Evolutionary conservation across 2,329 filamentous ascomycete genomes (phyloP).

Genomic region (Colletotrichum brevisporum): DNA sequence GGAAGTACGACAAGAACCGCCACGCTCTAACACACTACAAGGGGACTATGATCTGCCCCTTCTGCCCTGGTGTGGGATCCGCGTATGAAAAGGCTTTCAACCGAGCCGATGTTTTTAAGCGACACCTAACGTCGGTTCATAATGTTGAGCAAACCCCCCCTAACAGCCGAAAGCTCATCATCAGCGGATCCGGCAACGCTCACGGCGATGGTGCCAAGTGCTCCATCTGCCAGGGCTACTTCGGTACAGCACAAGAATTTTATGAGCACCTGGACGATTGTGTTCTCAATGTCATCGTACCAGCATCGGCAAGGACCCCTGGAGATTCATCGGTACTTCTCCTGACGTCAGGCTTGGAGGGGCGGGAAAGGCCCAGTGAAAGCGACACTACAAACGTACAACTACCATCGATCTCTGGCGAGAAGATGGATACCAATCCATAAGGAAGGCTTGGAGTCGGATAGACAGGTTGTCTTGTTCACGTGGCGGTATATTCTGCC

Average conservation of each 20-base stretch:
- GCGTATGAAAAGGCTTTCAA: slow-evolving; percentile 96
- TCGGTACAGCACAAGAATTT: slow-evolving; percentile 92
- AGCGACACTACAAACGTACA: slow-evolving; percentile 24
- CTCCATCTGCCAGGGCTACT: slow-evolving; percentile 86
- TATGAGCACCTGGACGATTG: slow-evolving; percentile 91
- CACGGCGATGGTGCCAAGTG: slow-evolving; percentile 80
- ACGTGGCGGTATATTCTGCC: slow-evolving; percentile 24
- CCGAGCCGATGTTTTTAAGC: slow-evolving; percentile 96
- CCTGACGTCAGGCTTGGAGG: slow-evolving; percentile 24
- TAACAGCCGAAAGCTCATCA: slow-evolving; percentile 83
- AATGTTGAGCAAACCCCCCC: slow-evolving; percentile 94
- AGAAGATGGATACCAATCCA: slow-evolving; percentile 39
- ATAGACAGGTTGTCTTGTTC: slow-evolving; percentile 15
- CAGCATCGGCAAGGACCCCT: slow-evolving; percentile 44
- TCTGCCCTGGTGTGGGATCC: slow-evolving; percentile 90
- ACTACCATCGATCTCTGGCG: slow-evolving; percentile 18
- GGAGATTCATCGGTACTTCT: slow-evolving; percentile 31
- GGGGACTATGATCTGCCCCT: slow-evolving; percentile 97
- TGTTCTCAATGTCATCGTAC: slow-evolving; percentile 71
- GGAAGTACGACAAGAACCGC: slow-evolving; percentile 98
- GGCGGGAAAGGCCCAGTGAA: slow-evolving; percentile 23
- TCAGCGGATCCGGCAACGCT: slow-evolving; percentile 44
- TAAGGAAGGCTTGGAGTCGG: slow-evolving; percentile 23
- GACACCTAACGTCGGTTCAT: slow-evolving; percentile 93
- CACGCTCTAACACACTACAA: slow-evolving; percentile 98